phyloP scores from a whole-genome alignment of 2,329 filamentous ascomycete genomes.

The Xylaria sp. region DNA sequence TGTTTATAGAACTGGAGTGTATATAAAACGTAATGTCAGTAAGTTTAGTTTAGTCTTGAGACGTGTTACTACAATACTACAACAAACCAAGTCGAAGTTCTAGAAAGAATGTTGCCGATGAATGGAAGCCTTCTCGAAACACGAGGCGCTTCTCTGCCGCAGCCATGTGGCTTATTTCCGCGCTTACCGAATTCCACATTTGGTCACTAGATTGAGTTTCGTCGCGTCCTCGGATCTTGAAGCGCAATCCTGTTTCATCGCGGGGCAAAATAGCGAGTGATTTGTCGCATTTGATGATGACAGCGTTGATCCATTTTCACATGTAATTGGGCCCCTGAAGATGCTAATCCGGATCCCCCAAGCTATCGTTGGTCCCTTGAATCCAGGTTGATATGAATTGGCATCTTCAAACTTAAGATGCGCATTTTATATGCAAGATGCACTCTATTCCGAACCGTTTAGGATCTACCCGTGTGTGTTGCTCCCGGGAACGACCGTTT shows the following conservation, averaged over 20 bases:
- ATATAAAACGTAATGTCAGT: no score
- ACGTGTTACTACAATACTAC: background rate
- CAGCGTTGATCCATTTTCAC: conserved; percentile 3
- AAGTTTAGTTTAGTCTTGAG: background rate
- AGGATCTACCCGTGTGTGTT: conserved; percentile 4
- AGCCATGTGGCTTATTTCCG: background rate
- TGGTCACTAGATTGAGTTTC: conserved; percentile 4
- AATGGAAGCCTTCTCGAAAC: conserved; percentile 16
- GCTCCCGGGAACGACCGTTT: background rate
- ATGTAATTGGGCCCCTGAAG: background rate
- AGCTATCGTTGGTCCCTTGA: conserved; percentile 12
- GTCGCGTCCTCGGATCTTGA: conserved; percentile 24
- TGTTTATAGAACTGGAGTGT: no score
- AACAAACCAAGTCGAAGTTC: background rate
- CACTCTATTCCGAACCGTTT: background rate
- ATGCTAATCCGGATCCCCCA: background rate
- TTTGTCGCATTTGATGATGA: background rate
- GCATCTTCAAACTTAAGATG: conserved; percentile 2
- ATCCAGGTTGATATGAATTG: conserved; percentile 1
- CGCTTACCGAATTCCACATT: conserved; percentile 2
- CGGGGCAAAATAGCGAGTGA: background rate
- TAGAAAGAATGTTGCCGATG: background rate
- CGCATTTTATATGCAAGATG: conserved; percentile 17
- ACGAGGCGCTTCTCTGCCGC: conserved; percentile 14
- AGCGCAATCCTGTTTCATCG: conserved; percentile 29